Evolutionary conservation across 352 stramenopile genomes (phyloP), one percentile per base, ranked within the genome.

Genomic region (Globisporangium mamillatum): DNA sequence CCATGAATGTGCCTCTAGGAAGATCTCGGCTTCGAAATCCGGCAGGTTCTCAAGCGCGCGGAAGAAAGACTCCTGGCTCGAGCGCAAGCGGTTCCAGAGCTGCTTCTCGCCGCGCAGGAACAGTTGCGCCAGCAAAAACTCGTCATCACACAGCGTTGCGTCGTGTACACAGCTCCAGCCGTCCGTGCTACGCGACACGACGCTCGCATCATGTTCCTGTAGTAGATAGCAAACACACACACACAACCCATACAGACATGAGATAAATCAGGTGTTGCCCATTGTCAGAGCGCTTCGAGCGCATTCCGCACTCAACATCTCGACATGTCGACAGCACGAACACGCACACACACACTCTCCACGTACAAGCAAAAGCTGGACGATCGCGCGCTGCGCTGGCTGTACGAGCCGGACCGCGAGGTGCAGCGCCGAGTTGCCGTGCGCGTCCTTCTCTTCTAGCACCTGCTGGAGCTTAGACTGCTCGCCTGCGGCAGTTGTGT

Each of bases 151-250:
- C 7, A 94, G 74, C 22, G 84, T 80, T 0, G 84, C 83, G 63
- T 94, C 86, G 52, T 94, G 87, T 14, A 87, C 69, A 63, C 87
- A 93, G 44, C 79, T 92, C 87, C 87, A 94, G 32, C 87, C 87
- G 38, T 86, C 75, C 1, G 9, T 12, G 63, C 78, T 89, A 44
- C 77, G 64, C 10, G 74, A 75, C 10, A 58, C 74, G 10, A 79
- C 71, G 22, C 66, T 74, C 12, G 79, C 79, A 34, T 75, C 79
- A 36, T 82, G 66, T 27, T 78, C 72, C 77, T 85, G 56, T 18
- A 27, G 20, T 27, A 46, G 16, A 24, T 10, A 58, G 14, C 24
- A 38, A 10, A 32, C 20, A 24, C 8, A 27, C 34, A 46, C 36
- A 44, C 9, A 29, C 7, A 41, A 60, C 27, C 32, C 29, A 62